Evolutionary conservation across 78 protist species (phyloP), one percentile per base, ranked within the genome.

Genomic region (Anaeramoeba flamelloides): DNA sequence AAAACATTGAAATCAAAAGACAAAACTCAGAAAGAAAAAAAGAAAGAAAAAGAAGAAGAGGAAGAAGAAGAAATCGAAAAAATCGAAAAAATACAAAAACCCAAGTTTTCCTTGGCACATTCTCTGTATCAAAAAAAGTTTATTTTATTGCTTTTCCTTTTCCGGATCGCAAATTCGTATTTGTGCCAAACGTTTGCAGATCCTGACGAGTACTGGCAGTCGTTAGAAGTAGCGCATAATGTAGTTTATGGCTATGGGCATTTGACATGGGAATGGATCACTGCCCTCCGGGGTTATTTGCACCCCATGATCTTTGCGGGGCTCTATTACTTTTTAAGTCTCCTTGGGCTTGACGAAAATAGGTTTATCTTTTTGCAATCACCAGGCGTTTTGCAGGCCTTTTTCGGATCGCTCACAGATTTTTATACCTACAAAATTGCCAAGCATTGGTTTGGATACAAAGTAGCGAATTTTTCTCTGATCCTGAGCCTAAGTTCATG

Each of bases 231-330:
- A 76, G 78, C 77, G 8, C 41, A 76, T 39, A 76, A 76, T 76
- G 17, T 37, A 76, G 41, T 76, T 22, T 76, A 22, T 76, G 17
- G 17, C 8, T 37, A 76, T 76, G 78, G 78, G 17, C 17, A 76
- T 76, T 37, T 76, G 17, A 37, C 78, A 22, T 76, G 78, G 78
- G 78, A 76, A 76, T 76, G 78, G 78, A 76, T 22, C 8, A 39
- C 32, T 22, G 17, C 8, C 8, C 17, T 76, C 8, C 8, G 78
- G 17, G 41, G 78, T 39, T 76, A 26, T 76, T 17, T 40, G 8
- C 78, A 76, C 17, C 77, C 41, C 32, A 22, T 76, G 17, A 40
- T 76, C 17, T 76, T 39, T 76, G 77, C 39, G 8, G 39, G 8
- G 8, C 41, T 40, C 17, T 76, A 76, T 76, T 22, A 40, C 8